Evolutionary conservation across 2,329 filamentous ascomycete genomes (phyloP).

Genomic region (Nannizzia gypsea): DNA sequence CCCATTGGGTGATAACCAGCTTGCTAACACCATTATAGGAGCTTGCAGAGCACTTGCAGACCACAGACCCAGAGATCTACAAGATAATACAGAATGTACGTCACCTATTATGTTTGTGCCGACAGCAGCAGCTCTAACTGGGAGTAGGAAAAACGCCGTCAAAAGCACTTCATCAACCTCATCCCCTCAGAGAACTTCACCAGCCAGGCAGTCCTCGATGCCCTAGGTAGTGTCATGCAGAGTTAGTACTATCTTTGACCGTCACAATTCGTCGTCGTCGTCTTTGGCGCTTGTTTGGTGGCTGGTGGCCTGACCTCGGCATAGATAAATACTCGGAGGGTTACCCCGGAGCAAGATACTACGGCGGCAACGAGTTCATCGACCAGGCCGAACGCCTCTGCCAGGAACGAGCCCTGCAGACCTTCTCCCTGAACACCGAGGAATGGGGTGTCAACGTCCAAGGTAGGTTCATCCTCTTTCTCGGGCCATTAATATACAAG

Average conservation of each 20-base stretch:
- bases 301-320: conserved; percentile 20
- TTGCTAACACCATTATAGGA: conserved; percentile 43
- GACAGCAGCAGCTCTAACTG: neutral
- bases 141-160: conserved; percentile 74
- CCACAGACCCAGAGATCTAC: conserved; percentile 77
- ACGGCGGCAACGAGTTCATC: conserved; percentile 93
- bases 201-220: conserved; percentile 82
- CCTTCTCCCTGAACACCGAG: conserved; percentile 69
- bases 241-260: conserved; percentile 43
- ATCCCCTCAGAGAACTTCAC: conserved; percentile 96
- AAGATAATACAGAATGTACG: conserved; percentile 79
- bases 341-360: conserved; percentile 91
- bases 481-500: neutral
- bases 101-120: neutral
- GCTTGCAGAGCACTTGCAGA: conserved; percentile 63
- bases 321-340: conserved; percentile 96
- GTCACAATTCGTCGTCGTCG: too few relatives aligned
- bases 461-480: conserved; percentile 39
- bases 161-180: conserved; percentile 97
- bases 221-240: conserved; percentile 87
- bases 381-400: conserved; percentile 81
- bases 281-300: neutral
- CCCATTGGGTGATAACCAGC: neutral
- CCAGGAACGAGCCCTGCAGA: conserved; percentile 77
- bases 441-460: conserved; percentile 98